Evolutionary conservation across 108 stramenopile genomes (phyloP), one percentile per base, ranked within the genome.

Genomic region (Nannochloropsis salina): DNA sequence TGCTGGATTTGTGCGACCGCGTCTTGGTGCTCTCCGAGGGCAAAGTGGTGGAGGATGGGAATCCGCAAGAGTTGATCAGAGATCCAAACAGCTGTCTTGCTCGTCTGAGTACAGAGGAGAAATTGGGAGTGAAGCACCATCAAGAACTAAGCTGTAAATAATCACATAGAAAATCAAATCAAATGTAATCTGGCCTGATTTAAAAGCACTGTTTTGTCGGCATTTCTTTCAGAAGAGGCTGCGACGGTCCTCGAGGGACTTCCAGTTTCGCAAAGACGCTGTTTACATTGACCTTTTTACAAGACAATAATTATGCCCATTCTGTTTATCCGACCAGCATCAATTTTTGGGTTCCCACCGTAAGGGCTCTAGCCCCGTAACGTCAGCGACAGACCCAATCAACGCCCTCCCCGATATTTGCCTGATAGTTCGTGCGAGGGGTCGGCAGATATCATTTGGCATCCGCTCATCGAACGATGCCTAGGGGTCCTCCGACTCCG

Each of bases 11-110:
- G 5, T 74, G 61, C n/a, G 61, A 74, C 20, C 61, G 61, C 15
- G 61, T 74, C 20, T 15, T 74, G 15, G 61, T 74, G 15, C n/a
- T 74, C 5, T 74, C 61, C 20, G 61, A 74, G 61, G 61, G 61
- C 20, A 42, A 21, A 9, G 44, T 88, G 31, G 41, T 88, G 3
- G 87, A 88, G 82, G 21, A 88, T 22, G 87, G 87, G 42, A 42
- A 42, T 5, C 87, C 87, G 42, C 4, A 74, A n/a, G 20, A n/a
- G 15, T n/a, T 74, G n/a, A 8, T 74, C 15, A 4, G 61, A n/a
- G 61, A 74, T 74, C n/a, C 61, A 74, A 74, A 8, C 61, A 74
- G 61, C n/a, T 74, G 15, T n/a, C 61, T 74, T 6, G 61, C 61
- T 74, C 61, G 61, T 1, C n/a, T 74, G 6, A 51, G 15, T 74